Evolutionary conservation across 2,329 filamentous ascomycete genomes (phyloP).

Genomic region (Hypomyces rosellus): DNA sequence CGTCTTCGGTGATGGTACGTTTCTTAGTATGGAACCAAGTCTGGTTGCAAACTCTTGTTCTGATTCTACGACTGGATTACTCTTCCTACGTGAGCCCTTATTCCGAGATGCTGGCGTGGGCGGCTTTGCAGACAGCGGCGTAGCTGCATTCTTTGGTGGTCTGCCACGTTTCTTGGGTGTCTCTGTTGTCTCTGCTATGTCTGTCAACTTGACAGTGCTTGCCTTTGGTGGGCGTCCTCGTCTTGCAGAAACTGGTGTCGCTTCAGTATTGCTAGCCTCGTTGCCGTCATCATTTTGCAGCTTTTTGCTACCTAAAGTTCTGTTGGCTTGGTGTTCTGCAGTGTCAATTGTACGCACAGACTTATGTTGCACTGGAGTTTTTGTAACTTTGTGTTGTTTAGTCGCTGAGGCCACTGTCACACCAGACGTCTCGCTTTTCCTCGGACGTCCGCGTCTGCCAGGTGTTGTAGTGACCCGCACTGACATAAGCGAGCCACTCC

Average conservation of each 20-base stretch:
- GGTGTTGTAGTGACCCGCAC: background rate
- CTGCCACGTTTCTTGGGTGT: conserved; percentile 5
- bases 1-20: background rate
- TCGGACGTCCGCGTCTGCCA: background rate
- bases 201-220: background rate
- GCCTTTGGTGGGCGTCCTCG: background rate
- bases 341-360: background rate
- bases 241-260: background rate
- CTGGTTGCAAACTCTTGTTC: background rate
- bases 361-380: background rate
- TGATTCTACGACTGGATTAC: background rate
- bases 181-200: background rate
- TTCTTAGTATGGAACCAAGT: background rate
- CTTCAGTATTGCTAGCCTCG: background rate
- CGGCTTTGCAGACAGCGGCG: too few relatives aligned
- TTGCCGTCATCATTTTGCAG: background rate
- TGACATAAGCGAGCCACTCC: background rate
- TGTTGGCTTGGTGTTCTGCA: background rate
- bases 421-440: background rate
- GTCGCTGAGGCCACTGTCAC: background rate
- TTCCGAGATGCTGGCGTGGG: background rate
- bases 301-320: background rate
- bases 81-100: background rate
- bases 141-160: conserved; percentile 4
- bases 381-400: background rate